phyloP scores from a whole-genome alignment of 768 basidiomycete genomes.

The Nidularia pulvinata region DNA sequence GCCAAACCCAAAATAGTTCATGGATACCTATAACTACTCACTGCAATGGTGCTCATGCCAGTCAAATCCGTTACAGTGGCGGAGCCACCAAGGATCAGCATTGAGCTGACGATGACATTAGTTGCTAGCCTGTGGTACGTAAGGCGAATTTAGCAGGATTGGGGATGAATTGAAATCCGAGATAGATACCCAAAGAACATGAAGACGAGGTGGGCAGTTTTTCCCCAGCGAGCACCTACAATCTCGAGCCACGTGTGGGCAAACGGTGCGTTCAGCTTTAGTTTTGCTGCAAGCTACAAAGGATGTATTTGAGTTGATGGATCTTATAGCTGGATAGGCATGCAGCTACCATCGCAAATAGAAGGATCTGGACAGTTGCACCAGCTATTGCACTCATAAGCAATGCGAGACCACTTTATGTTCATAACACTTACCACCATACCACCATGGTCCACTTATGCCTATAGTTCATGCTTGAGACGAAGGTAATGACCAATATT shows the following conservation, averaged over 20 bases:
- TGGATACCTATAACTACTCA: too few relatives aligned
- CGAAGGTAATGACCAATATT: neutral
- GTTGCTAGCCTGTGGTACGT: conserved; percentile 62
- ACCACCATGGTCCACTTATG: conserved; percentile 90
- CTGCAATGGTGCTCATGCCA: conserved; percentile 85
- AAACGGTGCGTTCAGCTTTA: conserved; percentile 89
- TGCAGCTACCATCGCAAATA: conserved; percentile 75
- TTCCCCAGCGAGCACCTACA: conserved; percentile 80
- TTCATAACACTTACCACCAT: conserved; percentile 41
- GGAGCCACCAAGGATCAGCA: conserved; percentile 78
- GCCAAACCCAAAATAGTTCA: too few relatives aligned
- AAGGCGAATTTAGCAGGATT: neutral
- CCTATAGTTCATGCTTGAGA: conserved; percentile 22
- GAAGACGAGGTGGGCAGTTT: conserved; percentile 76
- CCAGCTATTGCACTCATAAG: conserved; percentile 40
- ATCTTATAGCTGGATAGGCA: neutral
- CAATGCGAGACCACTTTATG: too few relatives aligned
- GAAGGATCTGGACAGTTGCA: conserved; percentile 84
- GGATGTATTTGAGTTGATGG: neutral
- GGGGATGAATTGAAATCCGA: neutral
- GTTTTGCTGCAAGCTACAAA: conserved; percentile 78
- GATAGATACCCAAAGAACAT: conserved; percentile 77
- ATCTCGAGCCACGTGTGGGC: conserved; percentile 92
- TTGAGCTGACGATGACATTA: conserved; percentile 90
- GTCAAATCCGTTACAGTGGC: conserved; percentile 89